phyloP scores from a whole-genome alignment of 768 basidiomycete species.

The Leccinum arenicola region DNA sequence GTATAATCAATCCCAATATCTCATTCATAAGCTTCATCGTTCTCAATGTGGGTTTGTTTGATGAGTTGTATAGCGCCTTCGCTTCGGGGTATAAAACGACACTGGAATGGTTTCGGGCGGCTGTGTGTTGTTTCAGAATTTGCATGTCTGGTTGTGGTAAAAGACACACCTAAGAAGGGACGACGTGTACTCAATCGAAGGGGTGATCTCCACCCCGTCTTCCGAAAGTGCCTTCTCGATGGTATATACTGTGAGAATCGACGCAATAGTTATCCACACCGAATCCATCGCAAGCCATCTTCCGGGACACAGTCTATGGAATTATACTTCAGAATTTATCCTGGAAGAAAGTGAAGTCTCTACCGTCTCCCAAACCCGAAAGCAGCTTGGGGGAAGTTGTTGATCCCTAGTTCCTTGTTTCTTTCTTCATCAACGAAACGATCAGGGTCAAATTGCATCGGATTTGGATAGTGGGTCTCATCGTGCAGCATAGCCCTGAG shows the following conservation, averaged over 20 bases:
- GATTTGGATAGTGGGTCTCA: constrained; percentile 36
- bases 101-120: constrained; percentile 42
- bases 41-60: constrained; percentile 2
- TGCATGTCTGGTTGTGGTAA: not conserved
- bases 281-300: constrained; percentile 42
- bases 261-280: constrained; percentile 42
- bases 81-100: constrained; percentile 37
- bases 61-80: constrained; percentile 32
- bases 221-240: constrained; percentile 36
- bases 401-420: constrained; percentile 31
- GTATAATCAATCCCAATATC: not conserved
- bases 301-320: constrained; percentile 42
- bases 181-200: constrained; percentile 35
- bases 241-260: constrained; percentile 37
- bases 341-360: constrained; percentile 1
- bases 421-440: constrained; percentile 31
- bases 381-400: constrained; percentile 35
- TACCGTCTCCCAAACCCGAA: constrained; percentile 44
- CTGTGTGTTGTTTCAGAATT: constrained; percentile 19
- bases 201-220: constrained; percentile 34
- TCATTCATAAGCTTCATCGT: not conserved
- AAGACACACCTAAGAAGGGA: constrained; percentile 34
- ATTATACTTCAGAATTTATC: not conserved
- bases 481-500: constrained; percentile 44
- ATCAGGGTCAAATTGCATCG: constrained; percentile 38